These are phyloP conservation scores for Microthyrium microscopicum DNA, from an alignment of 2,329 filamentous ascomycete genomes.

Conservation along the genomic window DNA sequence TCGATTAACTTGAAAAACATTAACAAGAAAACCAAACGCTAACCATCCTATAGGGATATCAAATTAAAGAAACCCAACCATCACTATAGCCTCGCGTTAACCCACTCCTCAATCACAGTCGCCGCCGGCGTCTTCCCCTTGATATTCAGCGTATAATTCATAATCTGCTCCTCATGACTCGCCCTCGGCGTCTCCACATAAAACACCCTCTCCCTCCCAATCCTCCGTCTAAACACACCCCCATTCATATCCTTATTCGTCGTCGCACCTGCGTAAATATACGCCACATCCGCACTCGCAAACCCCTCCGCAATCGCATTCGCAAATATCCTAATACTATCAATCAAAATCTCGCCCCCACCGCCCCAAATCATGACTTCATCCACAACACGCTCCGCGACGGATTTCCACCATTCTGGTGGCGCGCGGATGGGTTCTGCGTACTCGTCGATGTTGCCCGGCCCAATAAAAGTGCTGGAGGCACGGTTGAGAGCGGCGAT, in stretches of 20 bases:
- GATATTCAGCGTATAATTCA: slow-evolving; percentile 16
- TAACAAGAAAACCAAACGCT: too few species aligned
- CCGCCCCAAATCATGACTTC: slow-evolving; percentile 38
- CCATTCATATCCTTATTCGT: slow-evolving; percentile 5
- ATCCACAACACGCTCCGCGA: slow-evolving; percentile 24
- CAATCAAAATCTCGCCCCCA: slow-evolving; percentile 38
- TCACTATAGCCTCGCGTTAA: too few species aligned
- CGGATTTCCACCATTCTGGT: slow-evolving; percentile 34
- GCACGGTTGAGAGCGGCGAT: slow-evolving; percentile 1
- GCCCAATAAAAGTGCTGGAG: slow-evolving; percentile 3
- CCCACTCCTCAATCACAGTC: too few species aligned
- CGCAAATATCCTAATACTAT: slow-evolving; percentile 36
- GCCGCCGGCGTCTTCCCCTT: slow-evolving; percentile 1
- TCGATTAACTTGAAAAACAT: too few species aligned
- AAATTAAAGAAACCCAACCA: too few species aligned
- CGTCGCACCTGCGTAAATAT: neutral
- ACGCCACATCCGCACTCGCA: slow-evolving; percentile 9
- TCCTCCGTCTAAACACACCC: slow-evolving; percentile 7
- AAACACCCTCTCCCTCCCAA: slow-evolving; percentile 4
- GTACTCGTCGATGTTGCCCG: slow-evolving; percentile 3
- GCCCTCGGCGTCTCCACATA: slow-evolving; percentile 21
- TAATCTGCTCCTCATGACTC: slow-evolving; percentile 25
- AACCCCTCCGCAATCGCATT: slow-evolving; percentile 28
- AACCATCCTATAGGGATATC: too few species aligned
- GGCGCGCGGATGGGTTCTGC: slow-evolving; percentile 5